phyloP scores from a whole-genome alignment of 148 eudicot species.

The Rheum nobile region DNA sequence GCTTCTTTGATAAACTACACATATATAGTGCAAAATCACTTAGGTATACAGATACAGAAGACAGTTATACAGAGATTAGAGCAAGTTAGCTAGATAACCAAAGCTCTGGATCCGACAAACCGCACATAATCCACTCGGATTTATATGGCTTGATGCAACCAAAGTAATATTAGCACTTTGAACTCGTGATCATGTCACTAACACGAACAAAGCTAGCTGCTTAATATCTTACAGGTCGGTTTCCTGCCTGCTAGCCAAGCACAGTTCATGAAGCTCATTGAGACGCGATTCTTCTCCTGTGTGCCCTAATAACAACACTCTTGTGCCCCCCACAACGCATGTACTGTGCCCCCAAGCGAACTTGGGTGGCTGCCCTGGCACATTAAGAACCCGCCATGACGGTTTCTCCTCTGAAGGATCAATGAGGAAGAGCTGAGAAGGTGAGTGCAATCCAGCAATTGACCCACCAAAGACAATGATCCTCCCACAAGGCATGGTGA shows the following conservation, averaged over 20 bases:
- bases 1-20: background rate
- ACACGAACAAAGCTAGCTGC: background rate
- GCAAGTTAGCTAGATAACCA: too few relatives aligned
- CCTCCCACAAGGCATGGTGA: conserved; percentile 85
- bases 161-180: background rate
- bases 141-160: background rate
- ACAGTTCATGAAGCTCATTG: conserved; percentile 71
- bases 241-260: conserved; percentile 69
- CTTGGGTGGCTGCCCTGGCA: conserved; percentile 75
- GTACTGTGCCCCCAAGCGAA: conserved; percentile 90
- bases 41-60: background rate
- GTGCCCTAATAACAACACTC: conserved; percentile 70
- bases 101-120: background rate
- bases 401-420: conserved; percentile 82
- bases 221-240: conserved; percentile 16
- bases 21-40: background rate
- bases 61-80: background rate
- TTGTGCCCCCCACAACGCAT: conserved; percentile 74
- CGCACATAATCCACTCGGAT: background rate
- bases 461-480: conserved; percentile 79
- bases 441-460: conserved; percentile 66
- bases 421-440: conserved; percentile 61
- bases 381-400: conserved; percentile 61
- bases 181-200: background rate
- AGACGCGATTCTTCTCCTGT: conserved; percentile 82